phyloP scores from a whole-genome alignment of 306 rosid species.

The Biancaea sappan region DNA sequence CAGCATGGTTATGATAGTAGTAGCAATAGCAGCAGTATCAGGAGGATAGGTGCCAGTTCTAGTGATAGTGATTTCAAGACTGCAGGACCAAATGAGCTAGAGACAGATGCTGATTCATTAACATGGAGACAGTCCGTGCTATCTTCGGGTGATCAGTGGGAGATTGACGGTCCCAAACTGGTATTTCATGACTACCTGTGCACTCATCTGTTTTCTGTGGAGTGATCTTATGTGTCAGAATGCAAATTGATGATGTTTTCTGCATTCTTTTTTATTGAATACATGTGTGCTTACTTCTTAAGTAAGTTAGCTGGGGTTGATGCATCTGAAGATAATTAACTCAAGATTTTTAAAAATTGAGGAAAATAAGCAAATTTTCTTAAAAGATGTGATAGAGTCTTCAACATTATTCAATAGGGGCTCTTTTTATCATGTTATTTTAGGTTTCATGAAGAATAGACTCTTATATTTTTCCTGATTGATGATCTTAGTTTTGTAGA shows the following conservation, averaged over 20 bases:
- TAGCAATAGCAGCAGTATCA: slow-evolving; percentile 95
- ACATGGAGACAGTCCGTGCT: slow-evolving; percentile 80
- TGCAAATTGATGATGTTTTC: slow-evolving; percentile 13
- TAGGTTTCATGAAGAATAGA: slow-evolving; percentile 2
- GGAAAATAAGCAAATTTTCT: slow-evolving; percentile 1
- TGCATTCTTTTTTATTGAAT: slow-evolving; percentile 18
- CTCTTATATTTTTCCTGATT: slow-evolving; percentile 1
- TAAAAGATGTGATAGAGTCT: slow-evolving; percentile 14
- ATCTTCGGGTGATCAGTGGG: slow-evolving; percentile 66
- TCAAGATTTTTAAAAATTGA: background rate
- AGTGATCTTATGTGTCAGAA: background rate
- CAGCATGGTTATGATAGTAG: slow-evolving; percentile 87
- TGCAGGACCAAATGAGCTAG: slow-evolving; percentile 80
- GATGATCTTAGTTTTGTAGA: slow-evolving; percentile 28
- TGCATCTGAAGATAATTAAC: slow-evolving; percentile 21
- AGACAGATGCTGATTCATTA: too few species aligned
- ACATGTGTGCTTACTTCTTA: slow-evolving; percentile 12
- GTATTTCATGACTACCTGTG: slow-evolving; percentile 48
- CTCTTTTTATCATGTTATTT: background rate
- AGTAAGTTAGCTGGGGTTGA: slow-evolving; percentile 9
- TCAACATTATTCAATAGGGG: background rate
- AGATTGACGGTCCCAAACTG: slow-evolving; percentile 72
- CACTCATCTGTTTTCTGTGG: background rate
- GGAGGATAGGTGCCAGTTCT: slow-evolving; percentile 89
- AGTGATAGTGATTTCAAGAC: slow-evolving; percentile 83